Evolutionary conservation across 176 grass and related monocot species (phyloP).

Genomic region (Thalia dealbata): DNA sequence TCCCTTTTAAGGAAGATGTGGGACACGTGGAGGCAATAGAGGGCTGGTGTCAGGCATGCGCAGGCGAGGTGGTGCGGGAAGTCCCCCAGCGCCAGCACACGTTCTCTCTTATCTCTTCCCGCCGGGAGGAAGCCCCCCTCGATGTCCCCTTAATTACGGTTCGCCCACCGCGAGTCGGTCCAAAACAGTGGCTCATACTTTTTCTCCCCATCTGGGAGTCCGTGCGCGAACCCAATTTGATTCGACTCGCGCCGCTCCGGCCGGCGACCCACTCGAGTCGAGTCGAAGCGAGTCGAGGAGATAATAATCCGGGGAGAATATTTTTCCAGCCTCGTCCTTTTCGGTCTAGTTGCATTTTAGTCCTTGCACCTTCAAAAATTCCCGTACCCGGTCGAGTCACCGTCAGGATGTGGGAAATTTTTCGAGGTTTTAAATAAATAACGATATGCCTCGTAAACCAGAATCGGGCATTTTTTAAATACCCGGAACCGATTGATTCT

Average conservation of each 20-base stretch:
- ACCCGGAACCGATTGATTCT: too few relatives aligned
- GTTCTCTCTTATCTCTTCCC: background rate
- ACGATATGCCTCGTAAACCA: too few relatives aligned
- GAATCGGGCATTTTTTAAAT: too few relatives aligned
- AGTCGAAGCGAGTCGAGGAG: too few relatives aligned
- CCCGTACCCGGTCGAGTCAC: too few relatives aligned
- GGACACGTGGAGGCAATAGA: conserved; percentile 21
- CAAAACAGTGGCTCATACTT: background rate
- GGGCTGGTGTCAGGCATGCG: conserved; percentile 30
- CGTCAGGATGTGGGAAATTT: too few relatives aligned
- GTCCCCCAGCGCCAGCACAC: conserved; percentile 3
- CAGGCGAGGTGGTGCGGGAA: conserved; percentile 37
- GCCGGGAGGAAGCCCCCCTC: background rate
- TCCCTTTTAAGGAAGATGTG: conserved; percentile 9
- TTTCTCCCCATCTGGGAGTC: background rate
- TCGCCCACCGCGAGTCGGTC: background rate
- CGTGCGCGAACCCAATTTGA: background rate
- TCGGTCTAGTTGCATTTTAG: too few relatives aligned
- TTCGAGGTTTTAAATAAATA: too few relatives aligned
- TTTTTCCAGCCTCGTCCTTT: too few relatives aligned
- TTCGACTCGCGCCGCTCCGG: background rate
- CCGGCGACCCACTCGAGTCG: conserved; percentile 2
- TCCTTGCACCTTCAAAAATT: too few relatives aligned
- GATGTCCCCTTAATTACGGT: background rate
- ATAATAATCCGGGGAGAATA: too few relatives aligned